Evolutionary conservation across 192 early-diverging fungal genomes (phyloP).

Genomic region (Ambispora gerdemannii): DNA sequence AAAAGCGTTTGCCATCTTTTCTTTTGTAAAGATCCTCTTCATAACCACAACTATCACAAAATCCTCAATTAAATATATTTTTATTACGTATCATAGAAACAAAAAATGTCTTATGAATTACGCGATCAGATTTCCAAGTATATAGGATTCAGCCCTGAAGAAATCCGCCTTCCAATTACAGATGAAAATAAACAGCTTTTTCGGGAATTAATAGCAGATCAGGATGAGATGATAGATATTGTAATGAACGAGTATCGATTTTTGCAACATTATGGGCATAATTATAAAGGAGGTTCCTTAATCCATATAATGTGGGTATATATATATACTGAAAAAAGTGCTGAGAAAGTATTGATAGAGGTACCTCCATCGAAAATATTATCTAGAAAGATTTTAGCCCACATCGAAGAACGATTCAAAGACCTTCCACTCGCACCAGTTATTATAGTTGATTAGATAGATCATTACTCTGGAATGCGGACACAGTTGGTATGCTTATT

Average conservation of each 20-base stretch:
- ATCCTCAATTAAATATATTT: neutral
- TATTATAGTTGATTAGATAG: neutral
- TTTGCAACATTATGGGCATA: conserved; percentile 10
- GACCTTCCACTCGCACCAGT: too few relatives aligned
- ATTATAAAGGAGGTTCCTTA: neutral
- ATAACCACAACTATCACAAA: neutral
- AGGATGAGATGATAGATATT: conserved; percentile 5
- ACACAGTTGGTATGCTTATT: neutral
- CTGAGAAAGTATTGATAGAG: neutral
- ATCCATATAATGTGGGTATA: neutral
- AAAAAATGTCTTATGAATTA: conserved; percentile 8
- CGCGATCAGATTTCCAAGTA: conserved; percentile 14
- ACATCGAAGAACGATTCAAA: neutral
- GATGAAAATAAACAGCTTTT: neutral
- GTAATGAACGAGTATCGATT: conserved; percentile 17
- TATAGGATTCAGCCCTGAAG: conserved; percentile 15
- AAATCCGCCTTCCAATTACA: conserved; percentile 14
- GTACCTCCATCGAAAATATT: neutral
- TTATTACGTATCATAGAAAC: neutral
- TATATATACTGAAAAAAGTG: neutral
- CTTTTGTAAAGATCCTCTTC: too few relatives aligned
- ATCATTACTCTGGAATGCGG: neutral
- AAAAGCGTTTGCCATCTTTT: too few relatives aligned
- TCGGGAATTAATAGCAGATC: conserved; percentile 16
- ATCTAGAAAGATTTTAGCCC: neutral